These are phyloP conservation scores for Phyllosticta citribraziliensis DNA, from an alignment of 2,329 filamentous ascomycete genomes.

Conservation along the genomic window DNA sequence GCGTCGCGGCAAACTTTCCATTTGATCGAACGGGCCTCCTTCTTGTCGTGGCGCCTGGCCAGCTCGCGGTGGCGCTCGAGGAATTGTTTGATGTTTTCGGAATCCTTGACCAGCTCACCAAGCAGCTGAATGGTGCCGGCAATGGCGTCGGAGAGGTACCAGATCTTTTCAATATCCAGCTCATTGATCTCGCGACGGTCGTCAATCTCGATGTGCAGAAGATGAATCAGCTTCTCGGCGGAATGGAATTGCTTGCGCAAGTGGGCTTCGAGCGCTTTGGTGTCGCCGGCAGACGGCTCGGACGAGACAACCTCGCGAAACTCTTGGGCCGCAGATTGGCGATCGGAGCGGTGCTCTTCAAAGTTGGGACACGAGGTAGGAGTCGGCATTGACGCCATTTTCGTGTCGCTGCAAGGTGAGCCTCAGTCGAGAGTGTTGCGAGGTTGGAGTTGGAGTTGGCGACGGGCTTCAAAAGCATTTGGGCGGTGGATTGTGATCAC, in stretches of 20 bases:
- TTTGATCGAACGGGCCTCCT: background rate
- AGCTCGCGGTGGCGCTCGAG: background rate
- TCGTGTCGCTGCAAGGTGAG: background rate
- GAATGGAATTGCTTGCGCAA: slow-evolving; percentile 6
- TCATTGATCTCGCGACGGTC: slow-evolving; percentile 1
- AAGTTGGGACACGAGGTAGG: background rate
- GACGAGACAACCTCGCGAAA: background rate
- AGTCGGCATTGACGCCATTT: background rate
- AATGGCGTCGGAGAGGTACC: background rate
- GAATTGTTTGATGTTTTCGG: background rate
- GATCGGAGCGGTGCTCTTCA: background rate
- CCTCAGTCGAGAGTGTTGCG: background rate
- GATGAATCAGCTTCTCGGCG: slow-evolving; percentile 6
- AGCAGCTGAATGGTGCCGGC: background rate
- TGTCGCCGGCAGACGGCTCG: background rate
- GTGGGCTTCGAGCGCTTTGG: background rate
- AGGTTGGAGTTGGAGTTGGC: background rate
- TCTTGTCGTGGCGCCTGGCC: background rate
- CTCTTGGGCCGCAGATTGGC: background rate
- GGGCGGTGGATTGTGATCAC: background rate
- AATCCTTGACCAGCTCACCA: background rate
- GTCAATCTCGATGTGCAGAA: slow-evolving; percentile 10
- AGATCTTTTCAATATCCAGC: background rate
- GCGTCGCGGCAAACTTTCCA: background rate
- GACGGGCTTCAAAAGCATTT: background rate